phyloP scores from a whole-genome alignment of 2,329 filamentous ascomycete species.

The Colletotrichum melonis region DNA sequence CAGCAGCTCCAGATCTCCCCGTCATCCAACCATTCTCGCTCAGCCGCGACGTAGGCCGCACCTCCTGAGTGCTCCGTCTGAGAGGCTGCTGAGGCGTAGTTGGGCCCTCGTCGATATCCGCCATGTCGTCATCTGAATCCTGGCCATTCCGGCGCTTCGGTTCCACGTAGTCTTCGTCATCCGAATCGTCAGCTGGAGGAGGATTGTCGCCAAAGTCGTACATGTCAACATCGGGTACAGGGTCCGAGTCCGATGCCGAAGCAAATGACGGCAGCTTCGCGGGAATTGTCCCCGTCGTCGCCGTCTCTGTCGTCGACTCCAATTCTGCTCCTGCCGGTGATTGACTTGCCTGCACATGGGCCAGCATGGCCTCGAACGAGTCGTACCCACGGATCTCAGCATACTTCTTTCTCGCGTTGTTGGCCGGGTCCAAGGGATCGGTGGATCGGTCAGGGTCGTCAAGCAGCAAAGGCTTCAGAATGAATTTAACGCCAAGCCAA shows the following conservation, averaged over 20 bases:
- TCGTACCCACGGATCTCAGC: slow-evolving; percentile 24
- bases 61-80: slow-evolving; percentile 31
- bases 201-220: slow-evolving; percentile 38
- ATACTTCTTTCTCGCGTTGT: slow-evolving; percentile 22
- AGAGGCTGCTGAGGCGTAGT: slow-evolving; percentile 16
- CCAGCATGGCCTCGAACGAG: slow-evolving; percentile 31
- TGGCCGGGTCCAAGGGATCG: slow-evolving; percentile 14
- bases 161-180: slow-evolving; percentile 28
- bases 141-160: background rate
- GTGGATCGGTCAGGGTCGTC: slow-evolving; percentile 27
- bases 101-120: background rate
- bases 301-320: background rate
- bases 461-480: slow-evolving; percentile 20
- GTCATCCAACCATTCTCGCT: background rate
- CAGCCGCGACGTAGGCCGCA: slow-evolving; percentile 25
- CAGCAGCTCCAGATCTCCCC: slow-evolving; percentile 14
- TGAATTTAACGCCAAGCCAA: slow-evolving; percentile 17
- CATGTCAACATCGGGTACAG: slow-evolving; percentile 23
- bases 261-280: slow-evolving; percentile 19
- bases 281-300: background rate
- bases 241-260: slow-evolving; percentile 27
- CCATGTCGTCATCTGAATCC: slow-evolving; percentile 23
- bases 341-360: background rate
- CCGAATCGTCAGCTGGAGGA: slow-evolving; percentile 32
- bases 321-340: background rate